Base-by-base conservation (phyloP, 2,329 filamentous ascomycete species). In the Ceratocystis diversiconidia region DNA sequence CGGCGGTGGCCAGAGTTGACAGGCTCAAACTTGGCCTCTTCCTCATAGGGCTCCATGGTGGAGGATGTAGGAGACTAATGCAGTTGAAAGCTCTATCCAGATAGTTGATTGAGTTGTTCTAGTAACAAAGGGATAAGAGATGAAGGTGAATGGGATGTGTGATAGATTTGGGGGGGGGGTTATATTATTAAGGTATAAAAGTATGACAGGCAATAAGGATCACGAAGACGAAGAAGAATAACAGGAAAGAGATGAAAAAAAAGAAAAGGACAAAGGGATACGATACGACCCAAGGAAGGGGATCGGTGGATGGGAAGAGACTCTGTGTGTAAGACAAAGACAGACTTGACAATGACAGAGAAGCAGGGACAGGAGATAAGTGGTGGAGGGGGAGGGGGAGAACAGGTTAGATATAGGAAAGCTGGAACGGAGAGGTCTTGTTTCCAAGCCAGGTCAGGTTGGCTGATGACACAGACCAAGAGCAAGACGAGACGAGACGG, bases 21-120 rank as follows among this genome's bases (percentile, higher is more conserved):
- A 50, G 32, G 48, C 60, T 62, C 60, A 28, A 46, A 28, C 41
- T 62, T 62, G 55, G 55, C 41, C 44, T 62, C 60, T 62, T 62
- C 41, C 44, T 62, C 60, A 28, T 46, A 41, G 12, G 60, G 43
- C 44, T 62, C 60, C 60, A 62, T 62, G 43, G 15, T 10, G 22
- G 60, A 48, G 32, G 48, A 50, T 5, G 8, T 10, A 50, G 48
- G 12, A 7, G 48, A 50, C 48, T 10, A 3, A 25, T 10, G 17
- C n/a, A 19, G n/a, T 10, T 25, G 48, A 12, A 22, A 12, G 7
- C 7, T 41, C 36, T 41, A 41, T 41, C 10, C 36, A 41, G 36
- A 15, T 4, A 41, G 36, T 41, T 41, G 10, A 5, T 0, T 32
- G 30, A 32, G 30, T 32, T 32, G 30, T 7, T 32, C 6, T 41